phyloP scores from a whole-genome alignment of 805 yeast species.

The Wickerhamiella musiphila region DNA sequence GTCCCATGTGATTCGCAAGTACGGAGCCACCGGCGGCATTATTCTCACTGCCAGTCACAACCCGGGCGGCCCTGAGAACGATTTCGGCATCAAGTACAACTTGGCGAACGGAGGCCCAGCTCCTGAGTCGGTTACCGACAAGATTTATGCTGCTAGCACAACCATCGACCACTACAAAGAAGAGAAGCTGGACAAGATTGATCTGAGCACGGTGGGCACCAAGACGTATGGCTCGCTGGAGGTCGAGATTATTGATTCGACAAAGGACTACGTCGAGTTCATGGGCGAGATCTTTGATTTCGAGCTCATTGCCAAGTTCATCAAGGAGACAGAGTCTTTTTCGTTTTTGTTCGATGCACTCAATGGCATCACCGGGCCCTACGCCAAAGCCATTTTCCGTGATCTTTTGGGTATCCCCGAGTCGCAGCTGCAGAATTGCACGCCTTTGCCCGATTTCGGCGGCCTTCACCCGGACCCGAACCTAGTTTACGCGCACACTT shows the following conservation, averaged over 20 bases:
- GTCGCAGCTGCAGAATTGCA: constrained; percentile 57
- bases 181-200: constrained; percentile 43
- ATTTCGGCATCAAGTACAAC: constrained; percentile 90
- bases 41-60: constrained; percentile 92
- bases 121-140: constrained; percentile 83
- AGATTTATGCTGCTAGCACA: constrained; percentile 58
- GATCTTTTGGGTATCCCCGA: constrained; percentile 67
- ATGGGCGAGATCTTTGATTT: constrained; percentile 80
- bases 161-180: constrained; percentile 40
- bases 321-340: constrained; percentile 39
- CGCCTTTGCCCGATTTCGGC: constrained; percentile 81
- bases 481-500: constrained; percentile 76
- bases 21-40: constrained; percentile 72
- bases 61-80: constrained; percentile 91
- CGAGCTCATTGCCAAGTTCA: constrained; percentile 54
- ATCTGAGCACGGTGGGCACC: constrained; percentile 41
- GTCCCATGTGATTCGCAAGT: constrained; percentile 73
- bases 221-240: constrained; percentile 31
- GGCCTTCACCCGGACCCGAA: constrained; percentile 98
- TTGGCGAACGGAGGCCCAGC: constrained; percentile 96
- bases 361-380: constrained; percentile 95
- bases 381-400: constrained; percentile 68
- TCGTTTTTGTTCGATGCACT: constrained; percentile 72
- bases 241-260: constrained; percentile 71
- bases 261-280: constrained; percentile 59